These are phyloP conservation scores for Diplodia sapinea DNA, from an alignment of 2,329 filamentous ascomycete species.

Conservation along the genomic window DNA sequence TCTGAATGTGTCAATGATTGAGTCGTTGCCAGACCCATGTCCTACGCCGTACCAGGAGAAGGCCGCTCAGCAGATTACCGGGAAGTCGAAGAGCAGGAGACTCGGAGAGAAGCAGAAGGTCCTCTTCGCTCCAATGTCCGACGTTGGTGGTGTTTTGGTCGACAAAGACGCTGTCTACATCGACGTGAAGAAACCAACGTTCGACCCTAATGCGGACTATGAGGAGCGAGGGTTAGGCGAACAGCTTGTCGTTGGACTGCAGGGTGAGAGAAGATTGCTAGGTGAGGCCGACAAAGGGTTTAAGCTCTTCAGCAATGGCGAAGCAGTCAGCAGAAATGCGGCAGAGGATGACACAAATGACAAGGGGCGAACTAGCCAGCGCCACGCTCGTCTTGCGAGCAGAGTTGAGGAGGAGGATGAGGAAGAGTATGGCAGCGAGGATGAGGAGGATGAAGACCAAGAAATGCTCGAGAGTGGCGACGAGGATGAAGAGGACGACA, in stretches of 20 bases:
- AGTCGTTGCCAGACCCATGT: conserved; percentile 90
- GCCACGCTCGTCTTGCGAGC: conserved; percentile 56
- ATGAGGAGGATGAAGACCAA: conserved; percentile 62
- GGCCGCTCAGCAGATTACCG: conserved; percentile 79
- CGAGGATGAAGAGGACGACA: conserved; percentile 59
- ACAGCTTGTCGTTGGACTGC: conserved; percentile 88
- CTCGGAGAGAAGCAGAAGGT: conserved; percentile 97
- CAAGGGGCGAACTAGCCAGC: conserved; percentile 60
- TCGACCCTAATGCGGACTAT: conserved; percentile 65
- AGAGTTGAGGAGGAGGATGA: conserved; percentile 57
- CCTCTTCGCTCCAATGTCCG: conserved; percentile 96
- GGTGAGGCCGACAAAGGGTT: conserved; percentile 84
- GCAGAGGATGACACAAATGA: conserved; percentile 63
- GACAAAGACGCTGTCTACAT: conserved; percentile 98
- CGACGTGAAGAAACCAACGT: conserved; percentile 72
- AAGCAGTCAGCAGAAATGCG: conserved; percentile 65
- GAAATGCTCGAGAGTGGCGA: conserved; percentile 52
- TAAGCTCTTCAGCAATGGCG: conserved; percentile 81
- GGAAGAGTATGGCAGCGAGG: conserved; percentile 55
- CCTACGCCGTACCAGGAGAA: conserved; percentile 92
- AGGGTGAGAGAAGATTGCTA: conserved; percentile 79
- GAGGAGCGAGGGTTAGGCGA: conserved; percentile 89
- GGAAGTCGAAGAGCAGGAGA: conserved; percentile 78
- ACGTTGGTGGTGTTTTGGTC: conserved; percentile 92
- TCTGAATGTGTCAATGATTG: conserved; percentile 80